These are phyloP conservation scores for Fusarium mexicanum DNA, from an alignment of 2,329 filamentous ascomycete species.

Conservation along the genomic window DNA sequence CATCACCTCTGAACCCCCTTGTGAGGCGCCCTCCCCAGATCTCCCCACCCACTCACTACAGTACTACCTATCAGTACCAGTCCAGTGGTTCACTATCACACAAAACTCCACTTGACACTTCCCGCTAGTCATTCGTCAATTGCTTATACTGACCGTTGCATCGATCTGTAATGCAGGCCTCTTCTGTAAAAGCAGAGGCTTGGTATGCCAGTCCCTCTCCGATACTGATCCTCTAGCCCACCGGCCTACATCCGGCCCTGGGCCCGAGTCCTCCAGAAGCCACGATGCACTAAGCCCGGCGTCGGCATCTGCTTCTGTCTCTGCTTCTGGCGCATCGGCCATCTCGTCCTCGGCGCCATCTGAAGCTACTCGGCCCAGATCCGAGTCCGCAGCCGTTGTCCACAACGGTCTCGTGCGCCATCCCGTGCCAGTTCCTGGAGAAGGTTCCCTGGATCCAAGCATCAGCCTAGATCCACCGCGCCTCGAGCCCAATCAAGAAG, in stretches of 20 bases:
- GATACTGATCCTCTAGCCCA: conserved; percentile 19
- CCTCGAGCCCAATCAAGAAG: conserved; percentile 6
- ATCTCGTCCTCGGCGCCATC: conserved; percentile 24
- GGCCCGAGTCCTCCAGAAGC: conserved; percentile 4
- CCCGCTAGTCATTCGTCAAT: conserved; percentile 5
- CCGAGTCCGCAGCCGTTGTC: conserved; percentile 37
- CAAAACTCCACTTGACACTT: not conserved
- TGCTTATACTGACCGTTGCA: conserved; percentile 14
- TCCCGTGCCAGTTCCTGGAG: conserved; percentile 3
- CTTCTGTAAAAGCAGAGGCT: conserved; percentile 48
- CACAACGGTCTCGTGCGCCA: conserved; percentile 40
- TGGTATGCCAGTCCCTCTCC: conserved; percentile 48
- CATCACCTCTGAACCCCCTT: conserved; percentile 55
- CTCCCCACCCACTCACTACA: not conserved
- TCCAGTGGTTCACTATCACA: not conserved
- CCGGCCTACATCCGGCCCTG: not conserved
- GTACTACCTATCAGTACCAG: not conserved
- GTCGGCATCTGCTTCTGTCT: conserved; percentile 12
- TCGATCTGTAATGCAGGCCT: conserved; percentile 38
- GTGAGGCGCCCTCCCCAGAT: conserved; percentile 45
- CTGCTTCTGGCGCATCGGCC: conserved; percentile 19
- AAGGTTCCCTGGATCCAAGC: not conserved
- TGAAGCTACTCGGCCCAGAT: conserved; percentile 9
- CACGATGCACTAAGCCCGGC: conserved; percentile 12
- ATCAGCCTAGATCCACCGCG: conserved; percentile 9